Conservation (phyloP, 2,329 filamentous ascomycete species). For the Microcera coccophila region DNA sequence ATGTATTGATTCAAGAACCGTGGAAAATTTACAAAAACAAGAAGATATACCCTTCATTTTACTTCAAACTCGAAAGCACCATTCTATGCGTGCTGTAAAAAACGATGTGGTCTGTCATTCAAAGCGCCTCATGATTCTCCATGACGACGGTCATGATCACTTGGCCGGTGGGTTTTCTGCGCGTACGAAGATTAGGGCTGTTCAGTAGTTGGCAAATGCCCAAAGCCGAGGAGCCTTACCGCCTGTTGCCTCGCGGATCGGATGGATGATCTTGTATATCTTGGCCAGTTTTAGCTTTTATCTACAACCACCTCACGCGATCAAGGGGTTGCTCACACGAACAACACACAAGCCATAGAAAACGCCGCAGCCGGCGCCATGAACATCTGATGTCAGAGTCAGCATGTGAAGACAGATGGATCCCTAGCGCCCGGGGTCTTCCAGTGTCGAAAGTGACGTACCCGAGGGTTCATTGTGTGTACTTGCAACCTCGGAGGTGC, state of each 20-base stretch:
- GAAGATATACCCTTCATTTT: neutral
- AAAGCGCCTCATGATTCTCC: neutral
- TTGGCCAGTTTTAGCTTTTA: constrained; percentile 11
- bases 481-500: neutral
- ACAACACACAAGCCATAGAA: constrained; percentile 50
- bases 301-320: constrained; percentile 13
- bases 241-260: constrained; percentile 35
- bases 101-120: neutral
- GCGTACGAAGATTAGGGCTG: neutral
- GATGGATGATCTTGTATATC: constrained; percentile 42
- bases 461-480: constrained; percentile 28
- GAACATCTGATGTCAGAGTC: constrained; percentile 34
- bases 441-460: constrained; percentile 15
- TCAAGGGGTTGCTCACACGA: constrained; percentile 36
- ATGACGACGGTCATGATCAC: constrained; percentile 3
- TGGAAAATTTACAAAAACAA: neutral
- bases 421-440: neutral
- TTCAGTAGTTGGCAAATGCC: neutral
- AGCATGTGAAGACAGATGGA: constrained; percentile 1
- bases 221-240: constrained; percentile 13
- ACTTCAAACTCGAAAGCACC: neutral
- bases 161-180: constrained; percentile 10
- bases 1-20: neutral
- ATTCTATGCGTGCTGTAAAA: neutral
- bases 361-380: constrained; percentile 51